phyloP scores from a whole-genome alignment of 257 asterid species.

The Gentiana straminea region DNA sequence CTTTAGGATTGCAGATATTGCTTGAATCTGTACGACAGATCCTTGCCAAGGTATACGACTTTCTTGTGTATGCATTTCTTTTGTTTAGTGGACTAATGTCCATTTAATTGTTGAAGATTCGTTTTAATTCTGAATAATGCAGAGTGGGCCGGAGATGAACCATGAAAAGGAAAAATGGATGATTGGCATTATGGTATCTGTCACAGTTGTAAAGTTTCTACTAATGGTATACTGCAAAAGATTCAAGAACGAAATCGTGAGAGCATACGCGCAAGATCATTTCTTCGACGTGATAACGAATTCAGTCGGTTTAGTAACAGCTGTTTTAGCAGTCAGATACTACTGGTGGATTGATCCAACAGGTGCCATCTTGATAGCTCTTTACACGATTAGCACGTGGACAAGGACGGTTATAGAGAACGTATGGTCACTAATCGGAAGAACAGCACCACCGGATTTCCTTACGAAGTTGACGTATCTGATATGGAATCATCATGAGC shows the following conservation, averaged over 20 bases:
- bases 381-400: conserved; percentile 85
- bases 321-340: conserved; percentile 62
- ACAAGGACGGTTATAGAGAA: conserved; percentile 78
- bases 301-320: conserved; percentile 64
- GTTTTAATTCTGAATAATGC: conserved; percentile 5
- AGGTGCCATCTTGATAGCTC: conserved; percentile 72
- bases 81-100: not conserved
- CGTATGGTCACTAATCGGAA: conserved; percentile 71
- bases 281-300: conserved; percentile 84
- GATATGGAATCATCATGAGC: conserved; percentile 74
- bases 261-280: conserved; percentile 93
- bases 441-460: conserved; percentile 95
- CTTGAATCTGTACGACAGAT: conserved; percentile 73
- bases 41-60: conserved; percentile 44
- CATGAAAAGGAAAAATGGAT: conserved; percentile 75
- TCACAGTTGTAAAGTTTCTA: conserved; percentile 62
- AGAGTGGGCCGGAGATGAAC: conserved; percentile 51
- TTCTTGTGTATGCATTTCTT: not conserved
- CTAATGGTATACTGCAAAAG: conserved; percentile 75
- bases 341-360: conserved; percentile 96
- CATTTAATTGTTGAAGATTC: no score
- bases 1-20: conserved; percentile 79
- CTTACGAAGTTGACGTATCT: conserved; percentile 68
- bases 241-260: conserved; percentile 66
- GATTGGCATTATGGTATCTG: conserved; percentile 90